phyloP scores from a whole-genome alignment of 495 filamentous ascomycete genomes.

The Lichenothelia convexa region DNA sequence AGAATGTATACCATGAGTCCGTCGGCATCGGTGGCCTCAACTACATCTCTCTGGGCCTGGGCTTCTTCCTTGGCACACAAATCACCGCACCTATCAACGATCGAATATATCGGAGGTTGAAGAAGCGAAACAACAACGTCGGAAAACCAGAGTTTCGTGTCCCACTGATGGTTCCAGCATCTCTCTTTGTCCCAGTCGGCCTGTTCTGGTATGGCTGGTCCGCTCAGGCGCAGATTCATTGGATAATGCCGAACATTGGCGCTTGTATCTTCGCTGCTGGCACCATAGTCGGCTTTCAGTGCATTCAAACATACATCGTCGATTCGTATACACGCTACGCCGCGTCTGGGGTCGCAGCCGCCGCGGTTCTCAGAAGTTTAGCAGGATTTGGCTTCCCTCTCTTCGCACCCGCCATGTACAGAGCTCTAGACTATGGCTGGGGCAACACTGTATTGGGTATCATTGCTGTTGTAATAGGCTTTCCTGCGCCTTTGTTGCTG shows the following conservation, averaged over 20 bases:
- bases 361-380: slow-evolving; percentile 44
- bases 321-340: slow-evolving; percentile 61
- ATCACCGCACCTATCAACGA: slow-evolving; percentile 46
- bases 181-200: slow-evolving; percentile 41
- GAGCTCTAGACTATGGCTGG: slow-evolving; percentile 39
- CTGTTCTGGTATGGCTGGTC: slow-evolving; percentile 60
- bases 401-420: slow-evolving; percentile 35
- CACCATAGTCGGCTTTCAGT: slow-evolving; percentile 47
- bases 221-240: slow-evolving; percentile 41
- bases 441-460: slow-evolving; percentile 45
- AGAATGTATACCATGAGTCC: slow-evolving; percentile 37
- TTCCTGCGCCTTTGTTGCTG: slow-evolving; percentile 41
- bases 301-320: slow-evolving; percentile 57
- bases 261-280: slow-evolving; percentile 37
- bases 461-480: slow-evolving; percentile 32
- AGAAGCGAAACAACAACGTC: slow-evolving; percentile 34
- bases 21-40: slow-evolving; percentile 46
- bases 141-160: slow-evolving; percentile 51
- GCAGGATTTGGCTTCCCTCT: slow-evolving; percentile 63
- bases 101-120: slow-evolving; percentile 42
- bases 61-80: slow-evolving; percentile 49
- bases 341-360: slow-evolving; percentile 51
- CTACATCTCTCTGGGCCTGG: slow-evolving; percentile 50
- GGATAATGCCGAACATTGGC: slow-evolving; percentile 59
- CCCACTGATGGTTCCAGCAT: slow-evolving; percentile 38